A percentile compares a stretch with the other conserved stretches of the same genome.
phyloP scores from a whole-genome alignment of 257 asterid species.

The Solanum bulbocastanum region DNA sequence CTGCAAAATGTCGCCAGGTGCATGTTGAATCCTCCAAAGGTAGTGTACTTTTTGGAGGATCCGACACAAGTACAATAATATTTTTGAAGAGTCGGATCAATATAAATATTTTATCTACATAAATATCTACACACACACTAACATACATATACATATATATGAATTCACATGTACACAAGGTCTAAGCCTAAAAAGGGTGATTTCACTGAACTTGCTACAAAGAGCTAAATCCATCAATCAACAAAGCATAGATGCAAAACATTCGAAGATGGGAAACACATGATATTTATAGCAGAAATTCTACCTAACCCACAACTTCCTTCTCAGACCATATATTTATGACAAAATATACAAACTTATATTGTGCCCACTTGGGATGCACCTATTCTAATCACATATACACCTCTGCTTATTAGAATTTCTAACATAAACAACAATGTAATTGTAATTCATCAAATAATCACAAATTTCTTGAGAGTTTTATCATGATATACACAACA shows the following conservation, averaged over 20 bases:
- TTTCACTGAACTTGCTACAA: background rate
- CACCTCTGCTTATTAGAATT: background rate
- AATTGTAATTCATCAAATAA: background rate
- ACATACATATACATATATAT: background rate
- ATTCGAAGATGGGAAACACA: background rate
- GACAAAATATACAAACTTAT: background rate
- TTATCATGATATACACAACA: background rate
- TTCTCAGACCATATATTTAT: background rate
- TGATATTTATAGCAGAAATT: background rate
- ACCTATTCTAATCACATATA: background rate
- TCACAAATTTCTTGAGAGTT: background rate
- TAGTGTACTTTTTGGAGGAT: background rate
- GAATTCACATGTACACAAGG: background rate
- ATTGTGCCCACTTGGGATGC: background rate
- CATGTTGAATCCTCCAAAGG: background rate
- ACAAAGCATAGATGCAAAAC: background rate
- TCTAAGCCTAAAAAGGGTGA: background rate
- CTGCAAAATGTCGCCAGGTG: background rate
- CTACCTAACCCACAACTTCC: background rate
- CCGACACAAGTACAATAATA: background rate
- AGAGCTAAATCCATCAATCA: background rate
- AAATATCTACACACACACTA: background rate
- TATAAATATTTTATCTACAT: too few species aligned
- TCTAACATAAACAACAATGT: background rate
- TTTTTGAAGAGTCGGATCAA: background rate